Percentiles rank a stretch among this genome's conserved stretches.
phyloP scores from a whole-genome alignment of 208 protist species.

The Acanthamoeba sp. region DNA sequence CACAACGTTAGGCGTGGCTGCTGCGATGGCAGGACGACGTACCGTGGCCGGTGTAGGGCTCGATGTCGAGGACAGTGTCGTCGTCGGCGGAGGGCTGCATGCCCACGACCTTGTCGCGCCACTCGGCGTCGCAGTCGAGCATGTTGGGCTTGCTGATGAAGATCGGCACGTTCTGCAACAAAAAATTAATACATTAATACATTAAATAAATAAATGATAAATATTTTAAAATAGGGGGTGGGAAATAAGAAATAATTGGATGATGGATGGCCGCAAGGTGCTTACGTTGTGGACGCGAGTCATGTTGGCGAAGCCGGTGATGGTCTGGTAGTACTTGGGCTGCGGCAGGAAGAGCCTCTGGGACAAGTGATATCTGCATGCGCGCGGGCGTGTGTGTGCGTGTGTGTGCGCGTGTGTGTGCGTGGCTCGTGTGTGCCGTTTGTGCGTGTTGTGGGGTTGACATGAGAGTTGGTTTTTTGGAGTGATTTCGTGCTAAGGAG shows the following conservation, averaged over 20 bases:
- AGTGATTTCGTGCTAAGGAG: too few relatives aligned
- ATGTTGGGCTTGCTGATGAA: conserved; percentile 75
- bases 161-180: conserved; percentile 2
- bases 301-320: conserved; percentile 70
- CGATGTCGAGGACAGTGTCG: conserved; percentile 59
- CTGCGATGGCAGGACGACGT: not conserved
- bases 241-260: too few relatives aligned
- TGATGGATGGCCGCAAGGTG: too few relatives aligned
- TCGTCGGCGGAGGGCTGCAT: conserved; percentile 29
- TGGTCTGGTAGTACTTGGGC: conserved; percentile 67
- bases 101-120: conserved; percentile 32
- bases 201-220: not conserved
- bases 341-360: not conserved
- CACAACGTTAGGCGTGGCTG: too few relatives aligned
- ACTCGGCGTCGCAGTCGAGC: conserved; percentile 50
- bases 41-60: conserved; percentile 68
- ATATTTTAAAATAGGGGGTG: not conserved
- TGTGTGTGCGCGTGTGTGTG: not conserved
- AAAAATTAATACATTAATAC: too few relatives aligned
- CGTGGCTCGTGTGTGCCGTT: too few relatives aligned
- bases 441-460: too few relatives aligned
- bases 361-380: not conserved
- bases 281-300: not conserved
- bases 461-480: too few relatives aligned
- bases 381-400: too few relatives aligned